Evolutionary conservation across 192 early-diverging fungal species (phyloP), one percentile per base, ranked within the genome.

Genomic region (Cetraspora pellucida): DNA sequence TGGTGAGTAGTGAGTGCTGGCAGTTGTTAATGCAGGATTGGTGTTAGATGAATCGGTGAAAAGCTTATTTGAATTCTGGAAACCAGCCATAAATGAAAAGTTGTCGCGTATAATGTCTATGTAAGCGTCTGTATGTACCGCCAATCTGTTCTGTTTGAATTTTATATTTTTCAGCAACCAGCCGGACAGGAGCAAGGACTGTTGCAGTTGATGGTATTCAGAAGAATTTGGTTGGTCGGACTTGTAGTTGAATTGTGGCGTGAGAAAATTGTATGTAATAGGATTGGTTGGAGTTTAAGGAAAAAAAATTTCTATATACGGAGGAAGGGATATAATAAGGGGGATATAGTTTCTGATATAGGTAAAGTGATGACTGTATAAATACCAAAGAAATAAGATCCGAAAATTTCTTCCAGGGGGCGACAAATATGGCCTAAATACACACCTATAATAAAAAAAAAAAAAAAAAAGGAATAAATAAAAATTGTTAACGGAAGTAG

Each of bases 41-140:
- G 49, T 71, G 46, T 71, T 71, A 63, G 59, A 75, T 59, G 72
- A 73, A 59, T 73, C 72, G 72, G 50, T 73, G 27, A 27, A 73
- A 63, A 50, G 45, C 57, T 63, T 75, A 60, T 30, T 60, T 75
- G 73, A 75, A 75, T 63, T 75, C 59, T 75, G 73, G 59, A 63
- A 73, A 55, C 72, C 73, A 47, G 73, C 59, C 73, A 75, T 63
- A 63, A 75, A 63, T 59, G 23, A 64, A 54, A 63, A 37, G 21
- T 14, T 43, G 27, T 45, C 47, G 27, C 52, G 73, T 37, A 63
- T 46, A 55, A 66, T 59, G 30, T 47, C 23, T 63, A 60, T 75
- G 25, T 60, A 75, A 45, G 59, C 59, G n/a, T 57, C 27, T 63
- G 30, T 72, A 72, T 72, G 70, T 75, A 64, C 73, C 73, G 72